These are phyloP conservation scores for Tuber melanosporum DNA, from an alignment of 495 filamentous ascomycete genomes.

Conservation along the genomic window DNA sequence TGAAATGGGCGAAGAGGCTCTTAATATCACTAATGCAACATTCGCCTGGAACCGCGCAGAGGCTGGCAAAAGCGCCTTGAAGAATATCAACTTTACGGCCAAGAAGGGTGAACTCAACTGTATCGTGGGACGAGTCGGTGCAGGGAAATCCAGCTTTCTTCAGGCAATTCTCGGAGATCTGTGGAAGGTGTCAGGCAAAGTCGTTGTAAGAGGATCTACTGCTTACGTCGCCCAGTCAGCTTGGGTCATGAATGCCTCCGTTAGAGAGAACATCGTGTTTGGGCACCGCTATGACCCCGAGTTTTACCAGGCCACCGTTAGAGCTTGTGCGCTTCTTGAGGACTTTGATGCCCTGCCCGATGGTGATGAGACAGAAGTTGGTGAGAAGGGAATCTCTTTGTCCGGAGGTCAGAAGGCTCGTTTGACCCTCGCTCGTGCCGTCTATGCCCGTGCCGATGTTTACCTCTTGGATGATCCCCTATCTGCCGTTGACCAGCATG, in stretches of 20 bases:
- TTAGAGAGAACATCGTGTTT: conserved; percentile 95
- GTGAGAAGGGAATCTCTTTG: conserved; percentile 92
- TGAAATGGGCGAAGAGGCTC: conserved; percentile 73
- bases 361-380: conserved; percentile 93
- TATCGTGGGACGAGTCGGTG: conserved; percentile 88
- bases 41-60: conserved; percentile 81
- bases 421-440: conserved; percentile 87
- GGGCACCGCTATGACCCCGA: conserved; percentile 88
- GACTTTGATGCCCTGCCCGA: conserved; percentile 92
- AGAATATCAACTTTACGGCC: conserved; percentile 78
- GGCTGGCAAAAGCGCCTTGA: conserved; percentile 51
- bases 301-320: conserved; percentile 90
- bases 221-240: conserved; percentile 89
- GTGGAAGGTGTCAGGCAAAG: conserved; percentile 81
- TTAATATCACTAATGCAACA: conserved; percentile 72
- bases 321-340: conserved; percentile 85
- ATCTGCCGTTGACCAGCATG: conserved; percentile 95
- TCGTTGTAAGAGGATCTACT: conserved; percentile 67
- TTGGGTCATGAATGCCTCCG: conserved; percentile 98
- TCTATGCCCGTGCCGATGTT: conserved; percentile 95
- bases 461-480: conserved; percentile 92
- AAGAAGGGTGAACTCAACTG: conserved; percentile 88
- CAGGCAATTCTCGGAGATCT: conserved; percentile 82
- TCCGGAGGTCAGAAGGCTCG: conserved; percentile 96
- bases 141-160: conserved; percentile 89